Evolutionary conservation across 2,329 filamentous ascomycete genomes (phyloP).

Genomic region (Epichloe sylvatica): DNA sequence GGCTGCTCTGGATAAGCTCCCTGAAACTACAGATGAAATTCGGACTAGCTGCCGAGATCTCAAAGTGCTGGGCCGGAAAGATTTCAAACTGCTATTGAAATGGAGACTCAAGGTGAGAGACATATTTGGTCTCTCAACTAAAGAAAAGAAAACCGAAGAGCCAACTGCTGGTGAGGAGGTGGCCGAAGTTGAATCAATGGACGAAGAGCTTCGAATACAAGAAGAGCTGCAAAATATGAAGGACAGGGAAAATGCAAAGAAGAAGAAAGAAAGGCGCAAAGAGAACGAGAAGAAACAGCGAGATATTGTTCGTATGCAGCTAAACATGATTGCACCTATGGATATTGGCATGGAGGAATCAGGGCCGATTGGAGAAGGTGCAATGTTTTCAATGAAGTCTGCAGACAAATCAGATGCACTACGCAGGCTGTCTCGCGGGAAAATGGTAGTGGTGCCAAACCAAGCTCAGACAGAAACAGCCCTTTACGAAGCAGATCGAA

Average conservation of each 20-base stretch:
- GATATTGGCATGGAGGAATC: constrained; percentile 88
- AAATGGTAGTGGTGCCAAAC: constrained; percentile 59
- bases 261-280: constrained; percentile 68
- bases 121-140: constrained; percentile 65
- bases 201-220: constrained; percentile 83
- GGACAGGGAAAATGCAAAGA: constrained; percentile 61
- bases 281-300: constrained; percentile 92
- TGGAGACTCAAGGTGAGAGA: constrained; percentile 87
- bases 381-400: constrained; percentile 75
- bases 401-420: constrained; percentile 63
- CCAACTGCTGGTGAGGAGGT: constrained; percentile 39
- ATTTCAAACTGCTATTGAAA: constrained; percentile 78
- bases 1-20: constrained; percentile 70
- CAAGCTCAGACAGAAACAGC: constrained; percentile 34
- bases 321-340: constrained; percentile 91
- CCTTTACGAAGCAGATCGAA: constrained; percentile 44
- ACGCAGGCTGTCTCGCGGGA: constrained; percentile 49
- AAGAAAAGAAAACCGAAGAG: constrained; percentile 49
- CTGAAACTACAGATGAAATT: constrained; percentile 77
- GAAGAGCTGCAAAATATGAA: constrained; percentile 72
- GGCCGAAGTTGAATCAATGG: constrained; percentile 75
- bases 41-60: constrained; percentile 66
- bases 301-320: constrained; percentile 89
- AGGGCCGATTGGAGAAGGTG: constrained; percentile 62
- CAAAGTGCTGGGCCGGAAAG: constrained; percentile 81